Evolutionary conservation across 176 grass and related monocot genomes (phyloP).

Genomic region (Bolboschoenus planiculmis): DNA sequence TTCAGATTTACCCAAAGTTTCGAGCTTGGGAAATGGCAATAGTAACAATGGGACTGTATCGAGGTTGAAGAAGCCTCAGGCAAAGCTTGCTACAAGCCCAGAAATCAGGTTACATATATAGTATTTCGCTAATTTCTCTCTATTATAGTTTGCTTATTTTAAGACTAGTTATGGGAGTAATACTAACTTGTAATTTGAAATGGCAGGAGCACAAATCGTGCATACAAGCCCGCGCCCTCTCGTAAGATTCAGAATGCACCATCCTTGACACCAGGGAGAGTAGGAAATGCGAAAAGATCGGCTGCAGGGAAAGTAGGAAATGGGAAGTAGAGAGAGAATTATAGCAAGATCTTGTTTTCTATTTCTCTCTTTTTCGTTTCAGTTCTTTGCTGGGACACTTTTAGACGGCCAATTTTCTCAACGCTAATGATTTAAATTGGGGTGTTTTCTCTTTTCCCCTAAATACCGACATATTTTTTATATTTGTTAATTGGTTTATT

Average conservation of each 20-base stretch:
- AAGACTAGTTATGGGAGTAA: slow-evolving; percentile 17
- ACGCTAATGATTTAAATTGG: neutral
- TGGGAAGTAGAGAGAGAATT: neutral
- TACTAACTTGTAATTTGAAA: slow-evolving; percentile 21
- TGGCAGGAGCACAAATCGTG: slow-evolving; percentile 38
- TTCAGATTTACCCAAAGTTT: slow-evolving; percentile 39
- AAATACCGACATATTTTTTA: neutral
- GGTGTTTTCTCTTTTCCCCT: neutral
- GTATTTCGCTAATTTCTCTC: neutral
- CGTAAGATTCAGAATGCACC: slow-evolving; percentile 34
- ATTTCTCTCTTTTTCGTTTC: neutral
- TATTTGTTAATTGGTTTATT: slow-evolving; percentile 18
- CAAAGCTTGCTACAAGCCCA: slow-evolving; percentile 30
- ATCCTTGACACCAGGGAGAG: slow-evolving; percentile 33
- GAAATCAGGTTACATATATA: slow-evolving; percentile 38
- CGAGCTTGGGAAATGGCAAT: neutral
- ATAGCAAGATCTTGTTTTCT: neutral
- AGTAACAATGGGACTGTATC: slow-evolving; percentile 29
- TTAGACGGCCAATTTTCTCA: neutral
- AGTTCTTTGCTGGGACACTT: neutral
- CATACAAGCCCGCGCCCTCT: slow-evolving; percentile 36
- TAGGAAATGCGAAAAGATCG: neutral
- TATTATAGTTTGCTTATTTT: neutral
- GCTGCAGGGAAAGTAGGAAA: neutral
- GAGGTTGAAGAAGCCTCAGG: slow-evolving; percentile 50